Conservation (phyloP, 2,329 filamentous ascomycete species). For the Cytospora piceae region DNA sequence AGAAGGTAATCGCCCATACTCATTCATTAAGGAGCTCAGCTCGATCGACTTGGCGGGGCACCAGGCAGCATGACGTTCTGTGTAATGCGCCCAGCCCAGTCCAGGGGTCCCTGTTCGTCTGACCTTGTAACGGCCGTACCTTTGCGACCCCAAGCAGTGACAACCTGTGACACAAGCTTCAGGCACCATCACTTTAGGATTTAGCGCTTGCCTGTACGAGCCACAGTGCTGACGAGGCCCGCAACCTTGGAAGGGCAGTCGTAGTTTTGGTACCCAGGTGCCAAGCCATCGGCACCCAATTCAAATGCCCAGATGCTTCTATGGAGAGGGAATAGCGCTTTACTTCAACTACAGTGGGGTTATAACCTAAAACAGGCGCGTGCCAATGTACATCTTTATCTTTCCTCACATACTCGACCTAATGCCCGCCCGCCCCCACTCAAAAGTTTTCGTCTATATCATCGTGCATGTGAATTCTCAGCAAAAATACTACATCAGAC, state of each 20-base stretch:
- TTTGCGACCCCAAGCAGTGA: not conserved
- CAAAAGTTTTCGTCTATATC: not conserved
- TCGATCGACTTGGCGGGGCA: not conserved
- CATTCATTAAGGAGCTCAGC: not conserved
- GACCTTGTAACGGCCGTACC: not conserved
- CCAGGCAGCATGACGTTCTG: not conserved
- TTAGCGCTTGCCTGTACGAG: not conserved
- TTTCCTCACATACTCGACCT: not conserved
- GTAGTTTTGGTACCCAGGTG: not conserved
- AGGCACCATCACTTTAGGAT: not conserved
- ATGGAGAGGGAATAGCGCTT: not conserved
- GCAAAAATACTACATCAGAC: not conserved
- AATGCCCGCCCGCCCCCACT: not conserved
- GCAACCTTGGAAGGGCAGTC: conserved; percentile 10
- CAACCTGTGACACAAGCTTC: not conserved
- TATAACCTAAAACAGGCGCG: fast-evolving
- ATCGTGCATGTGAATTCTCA: not conserved
- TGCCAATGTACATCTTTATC: not conserved
- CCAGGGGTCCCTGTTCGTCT: not conserved
- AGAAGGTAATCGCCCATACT: conserved; percentile 12
- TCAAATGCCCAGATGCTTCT: not conserved
- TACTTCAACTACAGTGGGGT: not conserved
- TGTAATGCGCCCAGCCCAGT: not conserved
- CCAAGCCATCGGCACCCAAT: conserved; percentile 10
- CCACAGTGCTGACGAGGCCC: conserved; percentile 16